These are phyloP conservation scores for Trapa bicornis DNA, from an alignment of 345 rosid species.

Conservation along the genomic window DNA sequence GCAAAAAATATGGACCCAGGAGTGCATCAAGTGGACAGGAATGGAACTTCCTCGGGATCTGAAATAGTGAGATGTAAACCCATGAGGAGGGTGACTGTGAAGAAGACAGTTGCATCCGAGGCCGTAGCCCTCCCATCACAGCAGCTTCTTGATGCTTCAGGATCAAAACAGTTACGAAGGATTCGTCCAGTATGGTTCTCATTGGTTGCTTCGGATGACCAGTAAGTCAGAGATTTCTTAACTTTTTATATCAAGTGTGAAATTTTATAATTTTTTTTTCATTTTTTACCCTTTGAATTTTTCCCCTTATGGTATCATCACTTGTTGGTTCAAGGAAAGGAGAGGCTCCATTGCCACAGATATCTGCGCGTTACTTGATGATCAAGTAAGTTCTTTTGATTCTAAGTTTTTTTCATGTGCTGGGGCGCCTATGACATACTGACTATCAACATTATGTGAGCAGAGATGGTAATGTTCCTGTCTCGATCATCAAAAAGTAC, in stretches of 20 bases:
- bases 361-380: constrained; percentile 57
- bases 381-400: constrained; percentile 44
- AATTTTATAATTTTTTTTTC: neutral
- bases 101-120: constrained; percentile 25
- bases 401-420: neutral
- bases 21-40: constrained; percentile 27
- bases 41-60: constrained; percentile 25
- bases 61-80: constrained; percentile 37
- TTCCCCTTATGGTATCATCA: constrained; percentile 9
- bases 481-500: no score
- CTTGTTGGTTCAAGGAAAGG: constrained; percentile 40
- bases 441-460: no score
- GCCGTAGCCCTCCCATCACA: constrained; percentile 26
- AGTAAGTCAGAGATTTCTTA: constrained; percentile 30
- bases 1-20: constrained; percentile 34
- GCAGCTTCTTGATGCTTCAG: constrained; percentile 30
- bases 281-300: neutral
- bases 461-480: no score
- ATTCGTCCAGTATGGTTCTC: constrained; percentile 58
- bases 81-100: constrained; percentile 25
- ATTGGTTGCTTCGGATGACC: constrained; percentile 50
- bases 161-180: constrained; percentile 27
- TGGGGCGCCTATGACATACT: no score
- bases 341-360: constrained; percentile 50
- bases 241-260: neutral